phyloP scores from a whole-genome alignment of 2,329 filamentous ascomycete species.

The Davidsoniella eucalypti region DNA sequence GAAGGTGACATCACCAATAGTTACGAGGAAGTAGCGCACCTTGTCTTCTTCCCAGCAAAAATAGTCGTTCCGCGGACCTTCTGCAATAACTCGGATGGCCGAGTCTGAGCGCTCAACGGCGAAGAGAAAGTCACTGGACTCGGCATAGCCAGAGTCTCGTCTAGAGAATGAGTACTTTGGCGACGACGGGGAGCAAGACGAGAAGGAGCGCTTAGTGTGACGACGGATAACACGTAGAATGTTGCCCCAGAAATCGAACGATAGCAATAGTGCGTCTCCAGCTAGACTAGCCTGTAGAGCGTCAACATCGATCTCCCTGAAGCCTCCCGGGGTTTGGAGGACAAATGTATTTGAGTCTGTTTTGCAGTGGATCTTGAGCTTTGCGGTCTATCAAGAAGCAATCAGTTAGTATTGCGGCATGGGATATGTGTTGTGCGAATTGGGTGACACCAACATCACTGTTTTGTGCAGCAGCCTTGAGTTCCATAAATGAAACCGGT shows the following conservation, averaged over 20 bases:
- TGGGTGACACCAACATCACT: not conserved
- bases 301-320: slow-evolving; percentile 3
- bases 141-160: too few species aligned
- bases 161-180: not conserved
- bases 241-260: slow-evolving; percentile 9
- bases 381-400: too few species aligned
- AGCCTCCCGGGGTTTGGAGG: slow-evolving; percentile 9
- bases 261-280: slow-evolving; percentile 7
- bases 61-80: slow-evolving; percentile 9
- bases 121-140: not conserved
- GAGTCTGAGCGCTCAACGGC: not conserved
- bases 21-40: slow-evolving; percentile 11
- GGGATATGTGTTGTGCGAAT: not conserved
- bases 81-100: slow-evolving; percentile 7
- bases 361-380: slow-evolving; percentile 10
- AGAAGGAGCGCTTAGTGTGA: not conserved
- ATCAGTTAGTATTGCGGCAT: not conserved
- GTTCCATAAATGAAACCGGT: not conserved
- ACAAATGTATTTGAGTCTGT: slow-evolving; percentile 7
- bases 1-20: slow-evolving; percentile 9
- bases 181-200: not conserved
- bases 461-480: not conserved
- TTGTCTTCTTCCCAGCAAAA: slow-evolving; percentile 12
- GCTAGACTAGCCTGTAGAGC: slow-evolving; percentile 2
- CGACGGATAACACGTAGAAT: not conserved